Evolutionary conservation across 495 filamentous ascomycete species (phyloP), one percentile per base, ranked within the genome.

Genomic region (Neurospora sp.): DNA sequence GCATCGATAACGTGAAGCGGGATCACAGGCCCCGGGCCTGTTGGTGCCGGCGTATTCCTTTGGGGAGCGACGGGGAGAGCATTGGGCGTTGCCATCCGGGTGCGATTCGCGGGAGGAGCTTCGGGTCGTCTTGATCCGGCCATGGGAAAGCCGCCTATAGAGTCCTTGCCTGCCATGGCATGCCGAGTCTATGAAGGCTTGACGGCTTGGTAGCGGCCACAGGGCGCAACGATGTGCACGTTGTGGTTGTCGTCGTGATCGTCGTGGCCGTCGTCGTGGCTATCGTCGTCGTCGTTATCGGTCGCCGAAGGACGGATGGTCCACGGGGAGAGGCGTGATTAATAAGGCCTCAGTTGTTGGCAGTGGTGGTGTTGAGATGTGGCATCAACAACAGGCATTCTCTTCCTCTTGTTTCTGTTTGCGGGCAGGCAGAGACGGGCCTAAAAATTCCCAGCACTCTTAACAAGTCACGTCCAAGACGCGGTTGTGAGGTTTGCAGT

Each of bases 1-100:
- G 92, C 92, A 83, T 98, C 96, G 75, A 98, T 82, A 43, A 96
- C 78, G 66, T 85, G 83, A 69, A 90, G 83, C 9, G 93, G 92
- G 74, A 98, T 92, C 43, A 93, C 79, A n/a, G 94, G 94, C 34
- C 78, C 71, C 38, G 75, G 76, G n/a, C 76, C 79, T 43, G 77
- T 69, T 34, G 76, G 31, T 36, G 76, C 6, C 13, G 78, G 37
- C 40, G 74, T 73, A 38, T 76, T 77, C 59, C 76, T 72, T 9
- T 81, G 80, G 19, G 85, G 85, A 15, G 82, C 84, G 5, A 79
- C 75, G 39, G 82, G 84, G 9, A 86, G 75, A 11, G 76, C 62
- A 39, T 21, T 75, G 40, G 70, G 72, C 36, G 77, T 62, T 39
- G 74, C 36, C 48, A 69, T 73, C 34, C 38, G 72, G 9, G 70